Conservation (phyloP, 192 early-diverging fungal species). For the Physocladia obscura region DNA sequence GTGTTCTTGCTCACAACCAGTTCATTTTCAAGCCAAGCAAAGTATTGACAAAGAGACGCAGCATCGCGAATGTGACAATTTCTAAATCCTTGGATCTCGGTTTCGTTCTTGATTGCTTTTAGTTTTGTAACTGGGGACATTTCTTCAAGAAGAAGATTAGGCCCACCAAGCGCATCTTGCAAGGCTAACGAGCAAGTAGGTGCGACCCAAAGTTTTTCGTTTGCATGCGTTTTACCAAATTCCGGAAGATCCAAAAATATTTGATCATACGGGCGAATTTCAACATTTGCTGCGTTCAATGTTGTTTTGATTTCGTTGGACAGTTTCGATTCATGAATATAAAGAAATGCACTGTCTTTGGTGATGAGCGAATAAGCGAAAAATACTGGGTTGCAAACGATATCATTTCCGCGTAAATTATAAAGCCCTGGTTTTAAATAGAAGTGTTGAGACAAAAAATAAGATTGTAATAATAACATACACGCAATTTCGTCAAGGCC, state of each 20-base stretch:
- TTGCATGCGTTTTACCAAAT: constrained; percentile 8
- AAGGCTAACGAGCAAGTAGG: constrained; percentile 72
- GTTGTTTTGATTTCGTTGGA: constrained; percentile 50
- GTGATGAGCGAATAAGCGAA: constrained; percentile 89
- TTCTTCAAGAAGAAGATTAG: constrained; percentile 49
- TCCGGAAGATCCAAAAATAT: constrained; percentile 74
- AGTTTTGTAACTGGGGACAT: constrained; percentile 72
- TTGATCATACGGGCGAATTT: constrained; percentile 68
- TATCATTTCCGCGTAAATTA: constrained; percentile 94
- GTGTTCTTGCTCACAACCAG: constrained; percentile 63
- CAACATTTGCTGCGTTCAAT: constrained; percentile 63
- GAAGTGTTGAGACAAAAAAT: neutral
- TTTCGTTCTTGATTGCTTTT: constrained; percentile 92
- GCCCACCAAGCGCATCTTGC: constrained; percentile 68
- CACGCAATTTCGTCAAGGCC: constrained; percentile 93
- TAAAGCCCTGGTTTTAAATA: constrained; percentile 67
- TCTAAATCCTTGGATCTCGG: constrained; percentile 89
- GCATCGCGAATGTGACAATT: constrained; percentile 88
- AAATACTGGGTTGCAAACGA: constrained; percentile 95
- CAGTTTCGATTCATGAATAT: constrained; percentile 75
- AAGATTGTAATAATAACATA: constrained; percentile 24
- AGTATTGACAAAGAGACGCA: constrained; percentile 74
- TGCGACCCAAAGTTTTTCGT: constrained; percentile 62
- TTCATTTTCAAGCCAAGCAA: constrained; percentile 94
- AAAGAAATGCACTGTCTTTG: constrained; percentile 63